These are phyloP conservation scores for Penicillium canariense DNA, from an alignment of 495 filamentous ascomycete species.

Conservation along the genomic window DNA sequence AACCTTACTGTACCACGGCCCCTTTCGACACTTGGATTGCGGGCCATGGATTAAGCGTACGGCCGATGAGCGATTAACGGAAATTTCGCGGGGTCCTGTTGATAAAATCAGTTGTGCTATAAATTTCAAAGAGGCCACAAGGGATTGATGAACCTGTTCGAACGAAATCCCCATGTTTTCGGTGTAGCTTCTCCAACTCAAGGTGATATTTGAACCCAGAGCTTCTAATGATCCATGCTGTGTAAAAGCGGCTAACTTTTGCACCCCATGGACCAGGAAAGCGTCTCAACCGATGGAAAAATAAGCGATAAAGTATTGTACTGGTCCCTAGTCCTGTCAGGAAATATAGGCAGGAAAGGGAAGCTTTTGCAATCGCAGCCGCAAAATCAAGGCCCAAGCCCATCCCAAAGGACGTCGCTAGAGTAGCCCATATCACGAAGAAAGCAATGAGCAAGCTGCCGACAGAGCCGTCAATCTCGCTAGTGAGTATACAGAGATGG, in stretches of 20 bases:
- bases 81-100: slow-evolving; percentile 31
- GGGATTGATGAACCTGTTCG: slow-evolving; percentile 17
- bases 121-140: not conserved
- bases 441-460: not conserved
- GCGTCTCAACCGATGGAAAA: slow-evolving; percentile 42
- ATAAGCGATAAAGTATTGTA: slow-evolving; percentile 45
- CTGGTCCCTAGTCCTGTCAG: slow-evolving; percentile 20
- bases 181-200: slow-evolving; percentile 29
- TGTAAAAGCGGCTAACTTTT: slow-evolving; percentile 38
- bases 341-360: slow-evolving; percentile 1
- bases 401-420: not conserved
- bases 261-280: slow-evolving; percentile 47
- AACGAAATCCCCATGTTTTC: slow-evolving; percentile 35
- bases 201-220: slow-evolving; percentile 33
- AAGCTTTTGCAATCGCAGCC: slow-evolving; percentile 1
- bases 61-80: slow-evolving; percentile 31
- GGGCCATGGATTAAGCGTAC: slow-evolving; percentile 21
- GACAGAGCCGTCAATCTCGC: slow-evolving; percentile 2
- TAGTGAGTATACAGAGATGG: slow-evolving; percentile 1
- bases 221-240: slow-evolving; percentile 30
- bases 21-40: slow-evolving; percentile 29
- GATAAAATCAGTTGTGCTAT: not conserved
- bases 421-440: not conserved
- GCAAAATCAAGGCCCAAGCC: not conserved
- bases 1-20: slow-evolving; percentile 34